Base-by-base conservation (phyloP, 2,329 filamentous ascomycete genomes). In the Colletotrichum lupini region DNA sequence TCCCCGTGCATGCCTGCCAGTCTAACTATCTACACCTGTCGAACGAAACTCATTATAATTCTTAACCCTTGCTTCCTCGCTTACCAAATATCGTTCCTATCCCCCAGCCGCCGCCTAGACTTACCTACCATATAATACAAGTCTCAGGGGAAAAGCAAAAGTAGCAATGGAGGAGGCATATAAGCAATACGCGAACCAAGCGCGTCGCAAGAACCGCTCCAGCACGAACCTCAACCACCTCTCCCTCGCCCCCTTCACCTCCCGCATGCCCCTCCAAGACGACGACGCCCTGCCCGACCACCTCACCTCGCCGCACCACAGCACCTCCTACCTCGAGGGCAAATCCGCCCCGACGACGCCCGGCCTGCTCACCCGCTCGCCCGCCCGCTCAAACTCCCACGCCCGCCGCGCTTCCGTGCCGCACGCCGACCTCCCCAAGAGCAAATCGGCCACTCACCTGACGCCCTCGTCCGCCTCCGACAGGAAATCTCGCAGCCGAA, bases 321-420 rank as follows among this genome's bases (percentile, higher is more conserved):
- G 82, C 67, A 79, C 83, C 24, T 91, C 89, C 22, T 92, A 92
- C 77, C 85, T 92, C 19, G 86, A 91, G 79, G 88, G 87, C 77
- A 89, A 88, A 77, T 92, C 91, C 26, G 89, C 90, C 2, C 91
- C 91, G 5, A 89, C 90, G 2, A 92, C 91, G 2, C 91, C 91
- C 8, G 87, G 90, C 26, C 87, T 93, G 32, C 85, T 93, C 56
- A 88, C 89, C 24, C 88, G 86, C 68, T 90, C 89, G 7, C 87
- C 88, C 26, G 87, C 87, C 7, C 84, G 85, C 49, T 83, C 87
- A 28, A 83, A 84, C 59, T 87, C 86, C 30, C 84, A 83, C 73
- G 86, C 85, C 37, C 84, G 83, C 71, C 84, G 85, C 75, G 82
- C 82, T 66, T 84, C 83, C 19, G 80, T 80, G 46, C 80, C 83